Percentiles rank a stretch among this genome's conserved stretches.
Conservation (phyloP, 2,329 filamentous ascomycete species). For the Penicillium verrucosum region DNA sequence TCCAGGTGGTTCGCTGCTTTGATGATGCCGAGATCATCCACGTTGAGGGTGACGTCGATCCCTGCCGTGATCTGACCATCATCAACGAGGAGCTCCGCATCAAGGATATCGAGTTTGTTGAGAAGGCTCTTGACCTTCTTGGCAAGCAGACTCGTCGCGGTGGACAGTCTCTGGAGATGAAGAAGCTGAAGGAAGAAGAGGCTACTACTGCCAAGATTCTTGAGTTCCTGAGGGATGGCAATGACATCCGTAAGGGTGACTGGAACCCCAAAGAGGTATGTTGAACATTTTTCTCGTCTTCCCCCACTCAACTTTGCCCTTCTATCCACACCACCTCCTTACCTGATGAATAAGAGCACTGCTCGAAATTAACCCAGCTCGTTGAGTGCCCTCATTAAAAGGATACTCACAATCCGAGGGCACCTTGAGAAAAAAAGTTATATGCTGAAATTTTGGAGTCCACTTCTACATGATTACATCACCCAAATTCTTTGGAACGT, state of each 20-base stretch:
- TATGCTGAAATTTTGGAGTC: constrained; percentile 57
- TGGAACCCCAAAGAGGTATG: constrained; percentile 93
- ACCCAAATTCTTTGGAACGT: constrained; percentile 17
- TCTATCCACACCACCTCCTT: constrained; percentile 35
- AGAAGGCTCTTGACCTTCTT: constrained; percentile 88
- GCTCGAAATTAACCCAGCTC: constrained; percentile 98
- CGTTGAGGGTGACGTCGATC: constrained; percentile 98
- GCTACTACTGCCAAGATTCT: constrained; percentile 89
- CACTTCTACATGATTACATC: constrained; percentile 14
- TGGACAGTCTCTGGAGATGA: constrained; percentile 94
- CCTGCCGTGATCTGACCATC: constrained; percentile 88
- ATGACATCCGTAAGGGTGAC: constrained; percentile 85
- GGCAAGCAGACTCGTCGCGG: constrained; percentile 94
- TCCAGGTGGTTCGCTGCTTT: constrained; percentile 94
- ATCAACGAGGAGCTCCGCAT: constrained; percentile 94
- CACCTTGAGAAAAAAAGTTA: constrained; percentile 83
- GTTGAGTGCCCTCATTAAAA: constrained; percentile 76
- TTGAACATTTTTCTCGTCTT: constrained; percentile 16
- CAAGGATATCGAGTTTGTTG: constrained; percentile 98
- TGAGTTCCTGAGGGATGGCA: constrained; percentile 76
- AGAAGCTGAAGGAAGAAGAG: constrained; percentile 93
- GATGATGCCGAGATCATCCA: constrained; percentile 99
- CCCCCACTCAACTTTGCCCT: neutral
- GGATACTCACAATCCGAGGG: constrained; percentile 65
- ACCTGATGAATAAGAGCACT: constrained; percentile 98